Evolutionary conservation across 2,329 filamentous ascomycete species (phyloP).

Genomic region (Monilinia aucupariae): DNA sequence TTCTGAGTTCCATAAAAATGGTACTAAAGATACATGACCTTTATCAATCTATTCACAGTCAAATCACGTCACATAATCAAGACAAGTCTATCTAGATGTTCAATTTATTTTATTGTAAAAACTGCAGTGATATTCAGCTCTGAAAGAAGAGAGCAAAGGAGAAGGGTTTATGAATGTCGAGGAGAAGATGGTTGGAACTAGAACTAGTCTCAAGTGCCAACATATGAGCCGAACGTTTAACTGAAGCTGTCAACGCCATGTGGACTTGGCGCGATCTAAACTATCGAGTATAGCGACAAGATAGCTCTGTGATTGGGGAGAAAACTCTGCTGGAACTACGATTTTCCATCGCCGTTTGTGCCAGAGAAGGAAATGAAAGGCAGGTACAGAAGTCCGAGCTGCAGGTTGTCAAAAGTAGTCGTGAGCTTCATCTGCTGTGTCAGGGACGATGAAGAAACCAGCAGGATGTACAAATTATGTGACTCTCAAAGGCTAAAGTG

Average conservation of each 20-base stretch:
- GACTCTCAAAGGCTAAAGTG: neutral
- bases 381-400: neutral
- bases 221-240: no score
- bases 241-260: neutral
- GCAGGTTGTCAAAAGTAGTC: neutral
- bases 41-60: no score
- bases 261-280: neutral
- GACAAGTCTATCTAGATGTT: no score
- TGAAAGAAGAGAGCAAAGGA: no score
- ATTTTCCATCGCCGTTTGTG: neutral
- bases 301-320: neutral
- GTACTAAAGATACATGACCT: no score
- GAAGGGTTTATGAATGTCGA: no score
- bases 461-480: neutral
- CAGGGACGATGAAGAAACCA: neutral
- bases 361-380: neutral
- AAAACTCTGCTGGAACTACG: neutral
- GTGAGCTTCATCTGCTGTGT: neutral
- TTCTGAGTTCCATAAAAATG: no score
- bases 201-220: no score
- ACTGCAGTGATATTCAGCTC: no score
- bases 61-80: no score
- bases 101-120: no score
- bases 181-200: no score
- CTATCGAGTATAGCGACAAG: neutral